Percentiles rank a stretch among this genome's conserved stretches.
Evolutionary conservation across 2,329 filamentous ascomycete genomes (phyloP).

Genomic region (Penicillium sp.): DNA sequence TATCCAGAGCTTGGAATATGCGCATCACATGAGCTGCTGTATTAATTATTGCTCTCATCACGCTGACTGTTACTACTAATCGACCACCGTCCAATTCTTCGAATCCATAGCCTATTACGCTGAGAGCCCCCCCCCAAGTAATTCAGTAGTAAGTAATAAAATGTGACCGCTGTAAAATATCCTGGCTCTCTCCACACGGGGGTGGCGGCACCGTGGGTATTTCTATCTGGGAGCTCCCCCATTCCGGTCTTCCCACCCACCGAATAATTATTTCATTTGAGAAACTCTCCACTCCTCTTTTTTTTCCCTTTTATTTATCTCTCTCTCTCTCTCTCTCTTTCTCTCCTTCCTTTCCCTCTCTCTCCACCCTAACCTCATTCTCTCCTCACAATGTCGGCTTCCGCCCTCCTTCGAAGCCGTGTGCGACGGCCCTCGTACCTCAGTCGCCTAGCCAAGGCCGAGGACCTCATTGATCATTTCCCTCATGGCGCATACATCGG

Average conservation of each 20-base stretch:
- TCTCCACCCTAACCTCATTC: slow-evolving; percentile 18
- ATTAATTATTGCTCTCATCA: not conserved
- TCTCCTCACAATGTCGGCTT: slow-evolving; percentile 57
- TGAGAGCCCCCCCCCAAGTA: not conserved
- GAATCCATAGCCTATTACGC: not conserved
- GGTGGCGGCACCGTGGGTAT: slow-evolving; percentile 24
- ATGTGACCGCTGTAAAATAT: slow-evolving; percentile 3
- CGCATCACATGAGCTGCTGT: not conserved
- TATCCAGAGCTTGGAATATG: not conserved
- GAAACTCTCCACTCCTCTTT: not conserved
- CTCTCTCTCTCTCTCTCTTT: slow-evolving; percentile 17
- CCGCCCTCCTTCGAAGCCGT: slow-evolving; percentile 75
- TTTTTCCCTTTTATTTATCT: slow-evolving; percentile 1
- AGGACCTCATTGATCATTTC: slow-evolving; percentile 80
- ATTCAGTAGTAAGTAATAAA: not conserved
- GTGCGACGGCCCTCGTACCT: slow-evolving; percentile 77
- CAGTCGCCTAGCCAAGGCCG: slow-evolving; percentile 76
- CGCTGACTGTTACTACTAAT: not conserved
- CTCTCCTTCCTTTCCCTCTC: slow-evolving; percentile 21
- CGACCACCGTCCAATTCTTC: not conserved
- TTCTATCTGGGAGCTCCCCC: slow-evolving; percentile 19
- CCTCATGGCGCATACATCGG: slow-evolving; percentile 86
- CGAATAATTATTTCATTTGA: slow-evolving; percentile 6
- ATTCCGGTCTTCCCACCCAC: not conserved
- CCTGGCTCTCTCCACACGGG: slow-evolving; percentile 22